A percentile compares a stretch with the other conserved stretches of the same genome.
phyloP scores from a whole-genome alignment of 345 rosid genomes.

The Triadica sebifera region DNA sequence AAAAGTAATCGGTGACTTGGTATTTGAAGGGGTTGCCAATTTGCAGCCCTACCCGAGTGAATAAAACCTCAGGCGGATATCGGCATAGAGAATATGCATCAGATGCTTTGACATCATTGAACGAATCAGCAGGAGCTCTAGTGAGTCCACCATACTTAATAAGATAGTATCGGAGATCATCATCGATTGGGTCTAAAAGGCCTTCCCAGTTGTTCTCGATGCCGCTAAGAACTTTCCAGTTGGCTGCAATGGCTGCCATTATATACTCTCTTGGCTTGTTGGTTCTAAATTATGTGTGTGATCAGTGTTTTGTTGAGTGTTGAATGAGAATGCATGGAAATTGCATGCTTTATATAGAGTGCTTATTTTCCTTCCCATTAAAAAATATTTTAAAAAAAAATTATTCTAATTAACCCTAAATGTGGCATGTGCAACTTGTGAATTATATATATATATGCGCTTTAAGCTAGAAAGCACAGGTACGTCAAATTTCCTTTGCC shows the following conservation, averaged over 20 bases:
- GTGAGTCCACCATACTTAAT: constrained; percentile 31
- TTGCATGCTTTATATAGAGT: too few species aligned
- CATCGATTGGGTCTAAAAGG: constrained; percentile 28
- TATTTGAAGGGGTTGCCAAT: constrained; percentile 31
- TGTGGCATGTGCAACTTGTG: too few species aligned
- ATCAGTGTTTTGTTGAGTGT: too few species aligned
- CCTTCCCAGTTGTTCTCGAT: constrained; percentile 28
- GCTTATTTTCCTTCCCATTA: too few species aligned
- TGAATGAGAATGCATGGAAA: too few species aligned
- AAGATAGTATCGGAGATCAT: constrained; percentile 27
- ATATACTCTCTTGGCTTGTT: too few species aligned
- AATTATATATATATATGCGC: too few species aligned
- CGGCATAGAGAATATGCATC: constrained; percentile 11
- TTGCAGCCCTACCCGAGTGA: constrained; percentile 18
- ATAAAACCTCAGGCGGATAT: constrained; percentile 13
- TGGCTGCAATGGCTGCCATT: background rate
- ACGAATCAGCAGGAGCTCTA: constrained; percentile 2
- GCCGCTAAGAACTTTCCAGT: constrained; percentile 27
- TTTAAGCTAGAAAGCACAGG: too few species aligned
- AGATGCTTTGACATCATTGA: constrained; percentile 9
- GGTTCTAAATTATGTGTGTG: too few species aligned
- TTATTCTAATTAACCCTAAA: too few species aligned
- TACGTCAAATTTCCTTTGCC: too few species aligned
- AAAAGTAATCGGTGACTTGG: constrained; percentile 23
- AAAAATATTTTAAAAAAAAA: too few species aligned